Conservation (phyloP, 2,329 filamentous ascomycete genomes). For the Aspergillus puulaauensis region DNA sequence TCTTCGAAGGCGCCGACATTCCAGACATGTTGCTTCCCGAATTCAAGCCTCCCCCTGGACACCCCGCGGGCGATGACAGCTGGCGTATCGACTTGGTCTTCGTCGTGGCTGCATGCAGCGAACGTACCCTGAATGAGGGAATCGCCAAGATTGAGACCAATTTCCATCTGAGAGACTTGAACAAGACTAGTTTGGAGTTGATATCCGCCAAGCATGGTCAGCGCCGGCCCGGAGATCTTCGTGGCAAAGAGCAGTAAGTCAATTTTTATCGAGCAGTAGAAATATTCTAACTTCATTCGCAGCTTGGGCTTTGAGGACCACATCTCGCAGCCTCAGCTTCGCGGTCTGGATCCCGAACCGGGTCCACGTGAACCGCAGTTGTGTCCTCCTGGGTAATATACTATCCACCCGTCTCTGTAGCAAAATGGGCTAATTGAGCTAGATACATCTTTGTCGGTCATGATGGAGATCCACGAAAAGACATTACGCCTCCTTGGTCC, state of each 20-base stretch:
- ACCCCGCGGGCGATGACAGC: background rate
- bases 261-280: background rate
- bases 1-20: constrained; percentile 9
- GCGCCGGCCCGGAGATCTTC: background rate
- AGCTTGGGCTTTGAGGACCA: constrained; percentile 47
- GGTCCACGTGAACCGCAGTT: constrained; percentile 31
- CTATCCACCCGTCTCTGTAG: background rate
- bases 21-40: constrained; percentile 12
- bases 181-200: constrained; percentile 2
- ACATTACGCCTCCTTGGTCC: constrained; percentile 36
- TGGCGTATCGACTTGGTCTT: constrained; percentile 10
- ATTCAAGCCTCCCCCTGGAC: constrained; percentile 14
- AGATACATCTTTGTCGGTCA: constrained; percentile 35
- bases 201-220: background rate
- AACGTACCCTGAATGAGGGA: too few relatives aligned
- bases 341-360: constrained; percentile 40
- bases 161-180: background rate
- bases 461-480: constrained; percentile 14
- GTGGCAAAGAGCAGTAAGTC: constrained; percentile 12
- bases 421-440: background rate
- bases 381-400: constrained; percentile 27
- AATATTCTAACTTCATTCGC: background rate
- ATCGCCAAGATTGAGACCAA: background rate
- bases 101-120: constrained; percentile 13
- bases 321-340: constrained; percentile 41